Percentiles rank a stretch among this genome's conserved stretches.
These are phyloP conservation scores for Emmonsia crescens DNA, from an alignment of 2,329 filamentous ascomycete species.

Conservation along the genomic window DNA sequence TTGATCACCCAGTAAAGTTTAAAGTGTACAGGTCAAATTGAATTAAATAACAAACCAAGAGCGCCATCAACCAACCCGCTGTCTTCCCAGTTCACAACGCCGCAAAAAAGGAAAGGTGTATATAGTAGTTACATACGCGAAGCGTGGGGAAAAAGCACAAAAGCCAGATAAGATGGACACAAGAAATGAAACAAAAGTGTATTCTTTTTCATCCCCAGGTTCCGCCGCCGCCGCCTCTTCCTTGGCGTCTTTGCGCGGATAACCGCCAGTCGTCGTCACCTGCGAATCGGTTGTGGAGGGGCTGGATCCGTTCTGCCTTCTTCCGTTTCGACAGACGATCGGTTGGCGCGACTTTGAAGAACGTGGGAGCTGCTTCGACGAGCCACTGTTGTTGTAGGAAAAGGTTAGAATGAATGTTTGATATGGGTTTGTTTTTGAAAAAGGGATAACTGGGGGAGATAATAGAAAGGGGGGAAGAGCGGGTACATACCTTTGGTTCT, in stretches of 20 bases:
- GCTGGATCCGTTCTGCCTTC: constrained; percentile 89
- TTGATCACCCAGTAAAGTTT: neutral
- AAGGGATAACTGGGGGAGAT: neutral
- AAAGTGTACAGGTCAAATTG: neutral
- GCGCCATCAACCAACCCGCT: neutral
- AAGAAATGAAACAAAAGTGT: neutral
- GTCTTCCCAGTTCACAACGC: neutral
- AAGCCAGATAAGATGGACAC: neutral
- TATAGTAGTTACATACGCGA: neutral
- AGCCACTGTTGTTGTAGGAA: constrained; percentile 44
- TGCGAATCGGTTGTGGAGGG: constrained; percentile 83
- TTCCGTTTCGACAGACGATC: constrained; percentile 82
- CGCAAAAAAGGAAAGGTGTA: neutral
- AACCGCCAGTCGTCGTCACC: constrained; percentile 93
- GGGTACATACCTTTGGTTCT: constrained; percentile 58
- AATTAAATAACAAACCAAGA: neutral
- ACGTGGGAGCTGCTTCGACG: constrained; percentile 93
- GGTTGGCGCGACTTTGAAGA: constrained; percentile 92
- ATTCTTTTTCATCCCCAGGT: constrained; percentile 58
- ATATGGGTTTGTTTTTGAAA: constrained; percentile 4
- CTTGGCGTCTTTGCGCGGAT: constrained; percentile 74
- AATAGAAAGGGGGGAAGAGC: neutral
- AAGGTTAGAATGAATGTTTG: neutral
- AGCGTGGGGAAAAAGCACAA: neutral
- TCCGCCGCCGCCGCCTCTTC: constrained; percentile 75